Conservation (phyloP, 2,329 filamentous ascomycete genomes). For the Colletotrichum sp. region DNA sequence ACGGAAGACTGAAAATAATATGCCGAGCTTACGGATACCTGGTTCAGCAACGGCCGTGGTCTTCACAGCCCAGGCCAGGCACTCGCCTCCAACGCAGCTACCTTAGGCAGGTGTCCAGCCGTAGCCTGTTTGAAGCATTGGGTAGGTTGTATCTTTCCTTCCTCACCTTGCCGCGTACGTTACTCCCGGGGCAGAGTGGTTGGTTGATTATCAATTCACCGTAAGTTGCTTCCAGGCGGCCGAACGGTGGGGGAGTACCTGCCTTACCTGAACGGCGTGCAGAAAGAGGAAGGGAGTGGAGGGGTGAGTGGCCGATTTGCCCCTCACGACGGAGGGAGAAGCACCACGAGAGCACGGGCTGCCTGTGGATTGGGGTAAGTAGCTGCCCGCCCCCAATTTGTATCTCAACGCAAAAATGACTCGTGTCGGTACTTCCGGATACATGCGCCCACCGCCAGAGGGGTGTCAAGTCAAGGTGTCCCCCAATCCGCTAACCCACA, state of each 20-base stretch:
- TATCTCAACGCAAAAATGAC: background rate
- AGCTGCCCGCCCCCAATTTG: background rate
- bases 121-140: background rate
- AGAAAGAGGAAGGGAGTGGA: background rate
- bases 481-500: slow-evolving; percentile 1
- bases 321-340: slow-evolving; percentile 9
- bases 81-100: background rate
- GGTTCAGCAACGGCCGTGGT: background rate
- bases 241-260: slow-evolving; percentile 5
- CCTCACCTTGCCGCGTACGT: background rate
- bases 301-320: slow-evolving; percentile 4
- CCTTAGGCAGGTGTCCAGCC: background rate
- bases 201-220: slow-evolving; percentile 20
- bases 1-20: background rate
- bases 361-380: slow-evolving; percentile 18
- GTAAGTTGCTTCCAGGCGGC: background rate
- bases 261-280: background rate
- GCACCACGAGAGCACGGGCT: background rate
- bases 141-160: background rate
- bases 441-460: background rate
- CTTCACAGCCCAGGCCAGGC: background rate
- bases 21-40: background rate
- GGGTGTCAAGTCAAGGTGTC: background rate
- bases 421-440: background rate
- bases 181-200: background rate